Conservation (phyloP, 768 basidiomycete species). For the Lactarius pseudohatsudake region DNA sequence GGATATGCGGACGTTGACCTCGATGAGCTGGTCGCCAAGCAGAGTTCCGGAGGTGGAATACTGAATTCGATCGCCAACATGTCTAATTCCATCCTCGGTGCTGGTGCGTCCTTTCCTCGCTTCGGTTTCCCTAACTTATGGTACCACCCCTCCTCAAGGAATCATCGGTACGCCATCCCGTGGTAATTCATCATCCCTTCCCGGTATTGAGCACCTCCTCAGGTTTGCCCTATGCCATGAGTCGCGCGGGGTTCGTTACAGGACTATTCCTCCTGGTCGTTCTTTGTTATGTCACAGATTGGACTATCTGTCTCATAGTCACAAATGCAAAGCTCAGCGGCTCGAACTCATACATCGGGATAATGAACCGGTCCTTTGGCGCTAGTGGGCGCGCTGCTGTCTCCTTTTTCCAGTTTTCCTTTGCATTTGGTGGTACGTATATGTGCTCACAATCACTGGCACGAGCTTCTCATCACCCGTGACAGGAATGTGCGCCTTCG, state of each 20-base stretch:
- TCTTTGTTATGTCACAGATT: slow-evolving; percentile 86
- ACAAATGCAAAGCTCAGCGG: slow-evolving; percentile 96
- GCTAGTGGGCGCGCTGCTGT: slow-evolving; percentile 88
- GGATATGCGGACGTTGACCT: slow-evolving; percentile 54
- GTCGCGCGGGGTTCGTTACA: slow-evolving; percentile 90
- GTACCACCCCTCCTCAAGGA: slow-evolving; percentile 41
- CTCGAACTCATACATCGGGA: slow-evolving; percentile 86
- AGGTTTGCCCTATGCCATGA: slow-evolving; percentile 93
- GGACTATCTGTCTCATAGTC: slow-evolving; percentile 97
- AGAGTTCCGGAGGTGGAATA: slow-evolving; percentile 68
- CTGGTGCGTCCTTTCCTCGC: slow-evolving; percentile 53
- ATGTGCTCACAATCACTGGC: slow-evolving; percentile 13
- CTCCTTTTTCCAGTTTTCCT: slow-evolving; percentile 96
- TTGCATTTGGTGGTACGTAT: slow-evolving; percentile 87
- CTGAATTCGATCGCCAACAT: slow-evolving; percentile 85
- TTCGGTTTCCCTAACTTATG: slow-evolving; percentile 10
- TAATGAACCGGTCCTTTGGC: slow-evolving; percentile 94
- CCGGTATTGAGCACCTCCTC: not conserved
- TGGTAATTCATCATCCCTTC: not conserved
- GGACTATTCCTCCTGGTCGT: slow-evolving; percentile 81
- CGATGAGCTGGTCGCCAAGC: slow-evolving; percentile 69
- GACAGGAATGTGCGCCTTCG: slow-evolving; percentile 95
- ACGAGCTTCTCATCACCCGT: not conserved
- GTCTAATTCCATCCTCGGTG: slow-evolving; percentile 95
- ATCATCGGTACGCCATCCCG: slow-evolving; percentile 59